phyloP scores from a whole-genome alignment of 441 rosid species.

The Erysimum cheiri region DNA sequence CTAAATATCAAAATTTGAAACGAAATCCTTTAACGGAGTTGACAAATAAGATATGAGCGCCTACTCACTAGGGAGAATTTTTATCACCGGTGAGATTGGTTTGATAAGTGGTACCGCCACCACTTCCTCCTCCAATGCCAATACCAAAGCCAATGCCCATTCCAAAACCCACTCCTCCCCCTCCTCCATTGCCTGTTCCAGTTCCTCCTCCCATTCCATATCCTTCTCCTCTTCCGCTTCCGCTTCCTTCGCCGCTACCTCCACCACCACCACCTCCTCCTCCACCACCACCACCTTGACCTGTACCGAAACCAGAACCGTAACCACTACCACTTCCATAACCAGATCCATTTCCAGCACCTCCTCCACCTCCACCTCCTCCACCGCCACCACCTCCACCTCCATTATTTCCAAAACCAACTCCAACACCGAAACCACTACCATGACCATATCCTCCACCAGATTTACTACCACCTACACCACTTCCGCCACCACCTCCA shows the following conservation, averaged over 20 bases:
- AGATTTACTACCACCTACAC: constrained; percentile 30
- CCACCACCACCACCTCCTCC: background rate
- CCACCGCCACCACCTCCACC: constrained; percentile 35
- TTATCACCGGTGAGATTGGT: constrained; percentile 33
- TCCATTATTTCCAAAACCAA: constrained; percentile 35
- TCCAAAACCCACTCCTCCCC: constrained; percentile 40
- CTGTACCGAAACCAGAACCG: constrained; percentile 33
- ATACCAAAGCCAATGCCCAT: constrained; percentile 38
- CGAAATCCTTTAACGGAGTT: background rate
- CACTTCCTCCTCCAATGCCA: constrained; percentile 45
- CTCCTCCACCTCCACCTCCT: constrained; percentile 34
- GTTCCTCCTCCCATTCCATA: constrained; percentile 46
- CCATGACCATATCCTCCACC: constrained; percentile 40
- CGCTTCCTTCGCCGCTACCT: background rate
- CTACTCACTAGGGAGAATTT: constrained; percentile 18
- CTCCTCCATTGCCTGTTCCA: constrained; percentile 39
- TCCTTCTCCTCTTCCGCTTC: constrained; percentile 41
- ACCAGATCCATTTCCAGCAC: constrained; percentile 31
- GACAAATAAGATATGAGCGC: constrained; percentile 14
- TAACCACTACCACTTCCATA: constrained; percentile 27
- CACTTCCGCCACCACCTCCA: constrained; percentile 33
- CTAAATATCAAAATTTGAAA: constrained; percentile 22
- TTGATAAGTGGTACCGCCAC: constrained; percentile 30
- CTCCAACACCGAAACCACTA: constrained; percentile 33
- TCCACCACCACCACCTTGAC: constrained; percentile 29